Evolutionary conservation across 1,284 basidiomycete genomes (phyloP), one percentile per base, ranked within the genome.

Genomic region (Puccinia horiana): DNA sequence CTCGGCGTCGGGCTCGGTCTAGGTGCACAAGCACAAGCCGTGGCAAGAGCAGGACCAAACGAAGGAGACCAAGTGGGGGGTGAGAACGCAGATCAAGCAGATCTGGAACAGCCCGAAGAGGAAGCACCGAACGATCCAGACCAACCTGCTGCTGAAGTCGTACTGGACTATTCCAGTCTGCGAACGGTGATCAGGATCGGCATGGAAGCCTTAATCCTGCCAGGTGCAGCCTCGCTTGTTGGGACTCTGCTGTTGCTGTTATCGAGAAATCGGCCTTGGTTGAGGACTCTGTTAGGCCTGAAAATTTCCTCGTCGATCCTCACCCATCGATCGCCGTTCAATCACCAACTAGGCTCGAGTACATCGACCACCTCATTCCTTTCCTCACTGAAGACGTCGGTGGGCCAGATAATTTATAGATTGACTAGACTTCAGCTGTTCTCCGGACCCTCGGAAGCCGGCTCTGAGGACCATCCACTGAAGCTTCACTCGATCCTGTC

Each of bases 191-290:
- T 81, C 40, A 54, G 78, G 35, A 42, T 81, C 20, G 70, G 78
- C 3, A 81, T 81, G 78, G 78, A 81, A 73, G 78, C 78, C 20
- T 49, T 81, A 58, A 49, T 81, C 42, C 54, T 56, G 32, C 78
- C 78, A 14, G 78, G 78, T 29, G 54, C 44, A 56, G 78, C 69
- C n/a, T 81, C 78, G 14, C n/a, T 72, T 11, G 54, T 56, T 1
- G 78, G 78, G 9, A 81, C 29, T 29, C 35, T 81, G n/a, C 56
- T 81, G 32, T 42, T 81, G 2, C 1, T 73, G 14, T 14, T 58
- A 14, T 81, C 78, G 56, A 81, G 69, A 35, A 56, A 81, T 47
- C 47, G 67, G 42, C 37, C 69, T 6, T 81, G 78, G 78, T 35
- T 81, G n/a, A 70, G 78, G 35, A 56, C 52, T 11, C 26, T 81